Conservation (phyloP, 441 rosid genomes). For the Metrosideros polymorpha region DNA sequence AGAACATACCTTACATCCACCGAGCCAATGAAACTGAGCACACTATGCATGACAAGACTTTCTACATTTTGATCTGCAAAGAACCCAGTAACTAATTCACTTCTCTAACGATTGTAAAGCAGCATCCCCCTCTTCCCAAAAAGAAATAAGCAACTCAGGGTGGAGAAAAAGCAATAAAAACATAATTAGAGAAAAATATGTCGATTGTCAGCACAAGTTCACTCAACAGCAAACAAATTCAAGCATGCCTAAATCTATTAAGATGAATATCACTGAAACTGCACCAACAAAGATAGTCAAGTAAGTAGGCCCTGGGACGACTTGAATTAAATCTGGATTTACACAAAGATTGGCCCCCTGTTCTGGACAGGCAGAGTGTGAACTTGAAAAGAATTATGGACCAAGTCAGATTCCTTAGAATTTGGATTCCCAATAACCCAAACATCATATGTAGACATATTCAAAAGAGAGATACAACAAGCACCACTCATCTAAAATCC, state of each 20-base stretch:
- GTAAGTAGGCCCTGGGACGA: not conserved
- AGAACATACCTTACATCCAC: slow-evolving; percentile 67
- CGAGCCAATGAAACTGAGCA: slow-evolving; percentile 66
- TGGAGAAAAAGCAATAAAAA: not conserved
- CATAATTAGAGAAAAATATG: too few species aligned
- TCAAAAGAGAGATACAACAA: not conserved
- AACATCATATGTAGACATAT: not conserved
- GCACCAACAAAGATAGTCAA: not conserved
- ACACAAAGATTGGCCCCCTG: not conserved
- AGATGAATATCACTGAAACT: not conserved
- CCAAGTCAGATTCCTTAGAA: not conserved
- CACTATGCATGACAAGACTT: slow-evolving; percentile 66
- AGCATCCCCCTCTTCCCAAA: not conserved
- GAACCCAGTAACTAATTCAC: not conserved
- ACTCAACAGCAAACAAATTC: too few species aligned
- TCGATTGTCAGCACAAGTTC: too few species aligned
- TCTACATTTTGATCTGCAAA: slow-evolving; percentile 70
- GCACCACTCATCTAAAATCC: not conserved
- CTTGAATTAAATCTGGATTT: not conserved
- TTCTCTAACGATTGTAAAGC: not conserved
- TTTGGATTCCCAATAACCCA: not conserved
- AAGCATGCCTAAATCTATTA: not conserved
- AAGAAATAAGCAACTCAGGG: not conserved
- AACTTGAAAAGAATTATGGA: not conserved
- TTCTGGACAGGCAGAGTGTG: not conserved